Base-by-base conservation (phyloP, 2,329 filamentous ascomycete species). In the Neofusicoccum parvum region DNA sequence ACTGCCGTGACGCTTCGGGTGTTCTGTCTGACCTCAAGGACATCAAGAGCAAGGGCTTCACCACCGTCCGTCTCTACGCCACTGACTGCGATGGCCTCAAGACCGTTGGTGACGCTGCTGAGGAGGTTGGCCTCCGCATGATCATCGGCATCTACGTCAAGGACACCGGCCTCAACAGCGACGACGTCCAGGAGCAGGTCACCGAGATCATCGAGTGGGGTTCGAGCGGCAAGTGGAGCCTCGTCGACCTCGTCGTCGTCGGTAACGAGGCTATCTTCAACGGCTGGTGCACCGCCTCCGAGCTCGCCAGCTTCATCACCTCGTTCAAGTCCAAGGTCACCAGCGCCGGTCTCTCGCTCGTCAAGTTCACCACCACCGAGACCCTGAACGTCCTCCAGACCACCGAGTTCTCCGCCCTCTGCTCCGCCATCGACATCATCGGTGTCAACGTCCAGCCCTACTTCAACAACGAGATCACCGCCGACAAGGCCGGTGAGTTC, bases 261-360 rank as follows among this genome's bases (percentile, higher is more conserved):
- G 94, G 92, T 80, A 98, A 98, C 85, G 94, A 98, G 86, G 89
- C 91, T 71, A 82, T 97, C 78, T 91, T 92, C 84, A 88, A 90
- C 82, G 85, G 86, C 68, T 89, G 85, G 85, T 87, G 85, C 82
- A 80, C 85, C 64, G 86, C 89, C 41, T 62, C 73, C 37, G 81
- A 90, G 73, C 90, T 98, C 64, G 87, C 85, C 68, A 72, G 76
- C 49, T 92, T 96, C 79, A 90, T 98, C 80, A 75, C 76, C 70
- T 81, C 86, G 68, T 86, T 88, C 83, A 90, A 89, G 82, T 67
- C 79, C 65, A 79, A 86, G 74, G 89, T 94, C 84, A 71, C 72
- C 14, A 73, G 72, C 66, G 85, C 86, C 68, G 90, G 89, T 71
- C 97, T 92, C 88, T 86, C 86, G 53, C 86, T 75, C 56, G 71